These are phyloP conservation scores for Phytophthora colocasiae DNA, from an alignment of 352 stramenopile genomes.

Conservation along the genomic window DNA sequence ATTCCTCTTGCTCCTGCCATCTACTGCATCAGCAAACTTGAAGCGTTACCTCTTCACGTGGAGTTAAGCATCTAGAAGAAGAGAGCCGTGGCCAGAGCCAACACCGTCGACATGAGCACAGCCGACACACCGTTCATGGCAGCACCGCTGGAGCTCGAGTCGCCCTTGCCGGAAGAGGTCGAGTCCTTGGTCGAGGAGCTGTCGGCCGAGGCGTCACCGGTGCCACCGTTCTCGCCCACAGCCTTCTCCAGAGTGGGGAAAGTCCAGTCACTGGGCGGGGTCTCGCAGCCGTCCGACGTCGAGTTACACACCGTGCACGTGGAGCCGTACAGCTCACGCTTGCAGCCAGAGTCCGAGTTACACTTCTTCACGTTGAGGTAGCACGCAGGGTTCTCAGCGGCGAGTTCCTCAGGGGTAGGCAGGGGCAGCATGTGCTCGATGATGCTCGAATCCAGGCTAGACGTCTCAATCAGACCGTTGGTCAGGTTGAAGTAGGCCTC, in stretches of 20 bases:
- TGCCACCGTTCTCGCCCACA: conserved; percentile 56
- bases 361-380: conserved; percentile 73
- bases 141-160: conserved; percentile 25
- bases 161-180: conserved; percentile 24
- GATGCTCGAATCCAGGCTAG: conserved; percentile 38
- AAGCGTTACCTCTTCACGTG: conserved; percentile 5
- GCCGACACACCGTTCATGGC: conserved; percentile 34
- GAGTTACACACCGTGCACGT: conserved; percentile 71
- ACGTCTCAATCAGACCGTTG: conserved; percentile 42
- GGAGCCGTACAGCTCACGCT: conserved; percentile 66
- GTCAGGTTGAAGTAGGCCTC: conserved; percentile 65
- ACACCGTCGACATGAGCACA: conserved; percentile 34
- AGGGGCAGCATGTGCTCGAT: conserved; percentile 62
- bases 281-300: conserved; percentile 48
- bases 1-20: conserved; percentile 20
- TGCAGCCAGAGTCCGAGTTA: conserved; percentile 59
- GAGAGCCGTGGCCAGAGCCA: conserved; percentile 37
- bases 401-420: conserved; percentile 54
- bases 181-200: conserved; percentile 36
- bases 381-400: conserved; percentile 65
- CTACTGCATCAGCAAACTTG: conserved; percentile 11
- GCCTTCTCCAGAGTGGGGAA: conserved; percentile 61
- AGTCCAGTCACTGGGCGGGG: conserved; percentile 49
- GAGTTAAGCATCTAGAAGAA: conserved; percentile 36
- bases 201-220: conserved; percentile 45